Base-by-base conservation (phyloP, 441 rosid genomes). In the Populus trichocarpa region DNA sequence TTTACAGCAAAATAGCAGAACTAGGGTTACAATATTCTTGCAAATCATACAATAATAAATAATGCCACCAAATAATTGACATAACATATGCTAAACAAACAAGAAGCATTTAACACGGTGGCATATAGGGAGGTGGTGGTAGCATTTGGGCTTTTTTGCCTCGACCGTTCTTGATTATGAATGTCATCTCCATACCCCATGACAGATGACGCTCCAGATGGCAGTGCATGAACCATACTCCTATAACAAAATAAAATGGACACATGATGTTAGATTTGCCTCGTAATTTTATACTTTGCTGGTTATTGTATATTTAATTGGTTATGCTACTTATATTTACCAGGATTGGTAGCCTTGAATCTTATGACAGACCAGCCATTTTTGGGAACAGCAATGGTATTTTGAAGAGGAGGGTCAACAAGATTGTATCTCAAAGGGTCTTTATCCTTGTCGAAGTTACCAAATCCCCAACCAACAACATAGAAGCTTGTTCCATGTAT, bases 191-290 rank as follows among this genome's bases (percentile, higher is more conserved):
- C 90, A 87, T 87, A 0, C 90, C 90, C 87, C 86, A 87, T 11
- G 82, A 71, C 8, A 64, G 7, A 61, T 87, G 90, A 16, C 85
- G 76, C 33, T 87, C 90, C 5, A 85, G 33, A 75, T 87, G 90
- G 66, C 90, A 87, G 59, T 85, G 90, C 88, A 87, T 74, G 64
- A 82, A 84, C 90, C 88, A 87, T 46, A 85, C 90, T 18, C 88
- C 87, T 87, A 71, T 16, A 10, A 12, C 6, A 30, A 33, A 16
- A 46, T 50, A 50, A 14, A 50, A 50, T 50, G 0, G 59, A 50
- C 26, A 32, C 23, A 42, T 50, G 5, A 42, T 72, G 12, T 22
- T 42, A 25, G 22, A 22, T 4, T 0, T 46, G 0, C 3, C 33
- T 11, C 12, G 22, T 0, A 26, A 3, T n/a, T n/a, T 42, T 42